Percentiles rank a stretch among this genome's conserved stretches.
phyloP scores from a whole-genome alignment of 139 green algal genomes.

The Chlamydomonas schloesseri region DNA sequence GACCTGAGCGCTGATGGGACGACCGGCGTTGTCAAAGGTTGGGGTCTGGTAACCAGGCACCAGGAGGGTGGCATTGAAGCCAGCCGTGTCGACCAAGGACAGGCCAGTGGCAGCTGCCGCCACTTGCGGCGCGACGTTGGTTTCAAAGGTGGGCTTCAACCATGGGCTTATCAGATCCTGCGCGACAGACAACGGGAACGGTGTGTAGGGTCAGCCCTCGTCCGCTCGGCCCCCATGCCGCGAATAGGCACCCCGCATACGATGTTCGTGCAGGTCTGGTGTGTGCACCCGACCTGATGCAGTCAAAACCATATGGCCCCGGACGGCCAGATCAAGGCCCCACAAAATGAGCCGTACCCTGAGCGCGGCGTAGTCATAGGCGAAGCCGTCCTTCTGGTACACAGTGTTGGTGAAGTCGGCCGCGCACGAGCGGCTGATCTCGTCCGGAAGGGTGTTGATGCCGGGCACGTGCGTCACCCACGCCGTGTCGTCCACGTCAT shows the following conservation, averaged over 20 bases:
- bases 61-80: conserved; percentile 22
- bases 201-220: too few species aligned
- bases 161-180: background rate
- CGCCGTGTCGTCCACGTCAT: background rate
- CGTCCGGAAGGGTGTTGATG: background rate
- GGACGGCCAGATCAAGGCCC: too few species aligned
- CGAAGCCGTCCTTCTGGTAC: conserved; percentile 9
- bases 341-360: background rate
- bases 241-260: too few species aligned
- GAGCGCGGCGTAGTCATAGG: background rate
- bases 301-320: too few species aligned
- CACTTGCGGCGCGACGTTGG: background rate
- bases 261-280: too few species aligned
- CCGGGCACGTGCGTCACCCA: background rate
- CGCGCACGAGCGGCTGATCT: background rate
- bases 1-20: background rate
- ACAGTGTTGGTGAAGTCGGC: background rate
- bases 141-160: background rate
- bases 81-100: background rate
- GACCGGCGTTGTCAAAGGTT: background rate
- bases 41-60: background rate
- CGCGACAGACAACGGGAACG: background rate
- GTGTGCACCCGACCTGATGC: too few species aligned
- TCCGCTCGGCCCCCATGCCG: too few species aligned
- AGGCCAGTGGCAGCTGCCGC: background rate